phyloP scores from a whole-genome alignment of 495 filamentous ascomycete species.

The Penicillium macrosclerotiorum region DNA sequence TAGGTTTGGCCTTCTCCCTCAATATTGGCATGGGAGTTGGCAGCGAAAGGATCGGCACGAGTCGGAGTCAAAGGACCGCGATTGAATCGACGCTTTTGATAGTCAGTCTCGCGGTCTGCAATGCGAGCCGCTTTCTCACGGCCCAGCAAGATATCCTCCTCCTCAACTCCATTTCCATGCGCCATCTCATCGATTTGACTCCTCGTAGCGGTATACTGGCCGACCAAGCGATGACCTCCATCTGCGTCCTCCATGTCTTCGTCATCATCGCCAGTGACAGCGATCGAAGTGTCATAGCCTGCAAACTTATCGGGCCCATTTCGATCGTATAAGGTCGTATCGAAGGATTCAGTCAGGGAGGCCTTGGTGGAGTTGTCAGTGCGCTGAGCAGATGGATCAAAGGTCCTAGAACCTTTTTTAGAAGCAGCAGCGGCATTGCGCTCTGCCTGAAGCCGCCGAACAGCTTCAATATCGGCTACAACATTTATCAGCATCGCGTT shows the following conservation, averaged over 20 bases:
- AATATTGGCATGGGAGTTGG: slow-evolving; percentile 65
- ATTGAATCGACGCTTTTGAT: slow-evolving; percentile 91
- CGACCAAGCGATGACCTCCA: slow-evolving; percentile 75
- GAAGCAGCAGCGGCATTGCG: slow-evolving; percentile 80
- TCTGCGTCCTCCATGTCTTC: slow-evolving; percentile 77
- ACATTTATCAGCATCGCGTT: slow-evolving; percentile 24
- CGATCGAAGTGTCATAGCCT: slow-evolving; percentile 88
- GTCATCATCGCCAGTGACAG: slow-evolving; percentile 72
- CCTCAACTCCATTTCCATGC: slow-evolving; percentile 76
- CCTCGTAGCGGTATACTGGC: slow-evolving; percentile 92
- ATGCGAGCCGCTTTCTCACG: slow-evolving; percentile 90
- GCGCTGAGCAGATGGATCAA: slow-evolving; percentile 84
- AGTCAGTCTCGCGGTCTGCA: slow-evolving; percentile 90
- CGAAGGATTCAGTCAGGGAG: slow-evolving; percentile 91
- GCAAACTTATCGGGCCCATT: slow-evolving; percentile 78
- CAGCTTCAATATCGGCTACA: slow-evolving; percentile 75
- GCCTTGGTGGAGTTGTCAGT: slow-evolving; percentile 90
- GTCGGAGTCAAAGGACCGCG: slow-evolving; percentile 80
- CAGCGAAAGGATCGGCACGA: slow-evolving; percentile 83
- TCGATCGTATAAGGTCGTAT: slow-evolving; percentile 88
- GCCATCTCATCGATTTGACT: slow-evolving; percentile 95
- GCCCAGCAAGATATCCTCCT: slow-evolving; percentile 85
- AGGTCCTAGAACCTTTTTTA: slow-evolving; percentile 84
- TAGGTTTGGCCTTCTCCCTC: slow-evolving; percentile 76
- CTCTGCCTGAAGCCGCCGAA: slow-evolving; percentile 83